phyloP scores from a whole-genome alignment of 1,139 yeast genomes.

The Lodderomyces jiufengensis region DNA sequence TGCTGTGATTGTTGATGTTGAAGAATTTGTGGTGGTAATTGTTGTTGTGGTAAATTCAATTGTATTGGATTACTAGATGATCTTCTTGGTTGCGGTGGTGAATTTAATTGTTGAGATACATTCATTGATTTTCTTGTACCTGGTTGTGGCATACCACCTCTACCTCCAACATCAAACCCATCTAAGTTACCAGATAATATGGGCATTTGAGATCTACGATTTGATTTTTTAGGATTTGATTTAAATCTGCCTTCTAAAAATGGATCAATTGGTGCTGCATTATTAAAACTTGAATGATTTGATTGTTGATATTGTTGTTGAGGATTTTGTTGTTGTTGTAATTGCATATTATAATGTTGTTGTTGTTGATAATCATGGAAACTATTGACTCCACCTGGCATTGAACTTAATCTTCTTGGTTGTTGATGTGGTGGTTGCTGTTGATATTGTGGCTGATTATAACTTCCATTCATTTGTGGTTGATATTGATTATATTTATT shows the following conservation, averaged over 20 bases:
- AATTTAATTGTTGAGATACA: slow-evolving; percentile 9
- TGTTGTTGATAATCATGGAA: slow-evolving; percentile 7
- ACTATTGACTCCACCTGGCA: slow-evolving; percentile 8
- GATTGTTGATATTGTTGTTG: slow-evolving; percentile 8
- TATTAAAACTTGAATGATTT: slow-evolving; percentile 12
- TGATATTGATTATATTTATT: slow-evolving; percentile 11
- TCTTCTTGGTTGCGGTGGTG: slow-evolving; percentile 7
- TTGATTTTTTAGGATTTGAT: slow-evolving; percentile 26
- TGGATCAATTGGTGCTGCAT: slow-evolving; percentile 26
- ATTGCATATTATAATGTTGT: slow-evolving; percentile 2
- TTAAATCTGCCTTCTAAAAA: slow-evolving; percentile 25
- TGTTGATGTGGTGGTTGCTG: slow-evolving; percentile 13
- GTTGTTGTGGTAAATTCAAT: slow-evolving; percentile 3
- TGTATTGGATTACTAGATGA: slow-evolving; percentile 8
- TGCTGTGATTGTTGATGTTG: slow-evolving; percentile 8
- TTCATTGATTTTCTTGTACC: slow-evolving; percentile 19
- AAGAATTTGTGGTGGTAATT: slow-evolving; percentile 6
- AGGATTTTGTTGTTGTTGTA: slow-evolving; percentile 9
- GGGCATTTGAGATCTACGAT: slow-evolving; percentile 38
- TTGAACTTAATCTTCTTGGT: slow-evolving; percentile 12
- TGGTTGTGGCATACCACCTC: slow-evolving; percentile 50
- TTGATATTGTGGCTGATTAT: slow-evolving; percentile 12
- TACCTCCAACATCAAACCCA: slow-evolving; percentile 45
- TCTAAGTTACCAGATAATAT: slow-evolving; percentile 33
- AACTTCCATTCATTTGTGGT: slow-evolving; percentile 13